phyloP scores from a whole-genome alignment of 2,329 filamentous ascomycete species.

The Talaromyces sp. region DNA sequence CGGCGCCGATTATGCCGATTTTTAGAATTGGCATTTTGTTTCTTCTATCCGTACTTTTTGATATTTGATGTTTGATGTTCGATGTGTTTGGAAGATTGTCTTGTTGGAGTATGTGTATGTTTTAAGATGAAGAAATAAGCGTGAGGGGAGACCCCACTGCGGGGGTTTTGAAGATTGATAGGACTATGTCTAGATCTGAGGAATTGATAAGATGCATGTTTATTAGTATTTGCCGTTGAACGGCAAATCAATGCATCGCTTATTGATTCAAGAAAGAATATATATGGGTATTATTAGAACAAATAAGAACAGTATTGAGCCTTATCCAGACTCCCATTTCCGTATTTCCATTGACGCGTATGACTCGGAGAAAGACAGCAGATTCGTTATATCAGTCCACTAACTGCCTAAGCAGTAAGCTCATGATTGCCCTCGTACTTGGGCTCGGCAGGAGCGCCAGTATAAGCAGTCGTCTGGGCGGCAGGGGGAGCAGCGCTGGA shows the following conservation, averaged over 20 bases:
- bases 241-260: background rate
- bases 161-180: background rate
- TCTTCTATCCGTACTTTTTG: background rate
- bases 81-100: too few relatives aligned
- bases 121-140: background rate
- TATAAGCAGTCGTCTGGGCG: background rate
- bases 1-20: slow-evolving; percentile 34
- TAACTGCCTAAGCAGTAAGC: slow-evolving; percentile 10
- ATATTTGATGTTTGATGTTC: background rate
- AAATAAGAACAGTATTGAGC: background rate
- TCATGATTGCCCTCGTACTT: slow-evolving; percentile 14
- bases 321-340: background rate
- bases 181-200: too few relatives aligned
- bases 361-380: background rate
- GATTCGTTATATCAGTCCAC: background rate
- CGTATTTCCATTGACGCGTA: background rate
- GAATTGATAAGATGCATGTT: background rate
- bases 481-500: background rate
- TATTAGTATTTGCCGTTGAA: too few relatives aligned
- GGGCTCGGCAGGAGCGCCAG: slow-evolving; percentile 11
- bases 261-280: slow-evolving; percentile 2
- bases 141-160: background rate
- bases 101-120: too few relatives aligned
- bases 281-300: slow-evolving; percentile 8
- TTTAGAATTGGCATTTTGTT: slow-evolving; percentile 18